phyloP scores from a whole-genome alignment of 108 stramenopile genomes.

The Fragilaria radians region DNA sequence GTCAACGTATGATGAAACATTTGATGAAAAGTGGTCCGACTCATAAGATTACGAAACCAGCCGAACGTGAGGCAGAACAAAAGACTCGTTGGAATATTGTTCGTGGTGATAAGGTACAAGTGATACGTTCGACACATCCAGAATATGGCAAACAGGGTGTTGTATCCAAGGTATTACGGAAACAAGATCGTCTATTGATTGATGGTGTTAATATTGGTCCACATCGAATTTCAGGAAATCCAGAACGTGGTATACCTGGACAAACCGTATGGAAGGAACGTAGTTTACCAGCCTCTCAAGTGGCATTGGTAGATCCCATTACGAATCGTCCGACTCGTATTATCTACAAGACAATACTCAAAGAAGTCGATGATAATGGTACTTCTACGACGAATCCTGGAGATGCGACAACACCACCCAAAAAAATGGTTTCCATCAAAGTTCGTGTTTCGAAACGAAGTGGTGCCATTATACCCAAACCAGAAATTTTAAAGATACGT shows the following conservation, averaged over 20 bases:
- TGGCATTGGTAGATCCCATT: conserved; percentile 80
- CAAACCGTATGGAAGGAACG: conserved; percentile 46
- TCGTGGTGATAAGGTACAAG: conserved; percentile 91
- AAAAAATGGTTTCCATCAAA: too few species aligned
- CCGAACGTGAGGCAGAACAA: neutral
- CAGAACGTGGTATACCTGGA: conserved; percentile 55
- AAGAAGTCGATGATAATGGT: conserved; percentile 87
- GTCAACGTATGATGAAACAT: neutral
- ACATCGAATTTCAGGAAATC: conserved; percentile 60
- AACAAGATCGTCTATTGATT: conserved; percentile 84
- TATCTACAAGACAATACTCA: too few species aligned
- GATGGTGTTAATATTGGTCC: conserved; percentile 86
- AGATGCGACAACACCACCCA: too few species aligned
- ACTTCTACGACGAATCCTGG: too few species aligned
- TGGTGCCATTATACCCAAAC: conserved; percentile 89
- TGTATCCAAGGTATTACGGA: conserved; percentile 66
- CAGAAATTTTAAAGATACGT: conserved; percentile 65
- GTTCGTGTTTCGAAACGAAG: conserved; percentile 87
- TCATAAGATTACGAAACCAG: neutral
- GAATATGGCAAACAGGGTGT: conserved; percentile 86
- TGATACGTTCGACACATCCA: conserved; percentile 81
- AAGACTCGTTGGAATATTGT: conserved; percentile 73
- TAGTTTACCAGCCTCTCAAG: conserved; percentile 86
- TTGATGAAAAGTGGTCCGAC: conserved; percentile 1
- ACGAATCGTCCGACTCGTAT: conserved; percentile 80